Evolutionary conservation across 164 flowering plant species (phyloP), one percentile per base, ranked within the genome.

Genomic region (Tetracentron sinense): DNA sequence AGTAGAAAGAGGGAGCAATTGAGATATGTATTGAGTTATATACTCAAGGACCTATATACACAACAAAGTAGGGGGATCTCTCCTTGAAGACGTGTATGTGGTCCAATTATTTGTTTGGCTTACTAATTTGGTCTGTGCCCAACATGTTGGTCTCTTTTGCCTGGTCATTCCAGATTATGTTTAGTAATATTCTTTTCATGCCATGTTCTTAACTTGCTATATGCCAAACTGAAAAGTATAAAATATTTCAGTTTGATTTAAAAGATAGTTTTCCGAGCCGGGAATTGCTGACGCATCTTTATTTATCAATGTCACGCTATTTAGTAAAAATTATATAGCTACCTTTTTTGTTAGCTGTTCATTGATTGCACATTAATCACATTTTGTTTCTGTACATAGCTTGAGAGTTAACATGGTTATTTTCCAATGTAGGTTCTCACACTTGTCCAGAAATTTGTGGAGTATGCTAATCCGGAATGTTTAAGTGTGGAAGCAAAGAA

Each of bases 341-440:
- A n/a, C n/a, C n/a, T n/a, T n/a, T n/a, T 35, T 57, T 57, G 19
- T 14, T 10, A 16, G 6, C 1, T 16, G 4, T 61, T n/a, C 29
- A 33, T 42, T 38, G 27, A 16, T 48, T 55, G 14, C 30, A 20
- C 27, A 0, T 23, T 48, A 16, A 27, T 35, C 42, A 28, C 19
- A 1, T 22, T 53, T 52, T 31, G 23, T 50, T 51, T 54, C 17
- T 11, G 20, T 49, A 28, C 35, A 28, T 38, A 33, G 19, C 67
- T 62, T 57, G 67, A 26, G 27, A 30, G 14, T 61, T 52, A 23
- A 63, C 58, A 15, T 31, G 57, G 11, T 2, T 17, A 51, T 47
- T 66, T 61, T 60, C 20, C 54, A 44, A 44, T 76, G 69, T 85
- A 95, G 99, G 96, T 95, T 62, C 69, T 82, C 16, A 31, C 76